Conservation (phyloP, 2,329 filamentous ascomycete species). For the Diaporthe sp. region DNA sequence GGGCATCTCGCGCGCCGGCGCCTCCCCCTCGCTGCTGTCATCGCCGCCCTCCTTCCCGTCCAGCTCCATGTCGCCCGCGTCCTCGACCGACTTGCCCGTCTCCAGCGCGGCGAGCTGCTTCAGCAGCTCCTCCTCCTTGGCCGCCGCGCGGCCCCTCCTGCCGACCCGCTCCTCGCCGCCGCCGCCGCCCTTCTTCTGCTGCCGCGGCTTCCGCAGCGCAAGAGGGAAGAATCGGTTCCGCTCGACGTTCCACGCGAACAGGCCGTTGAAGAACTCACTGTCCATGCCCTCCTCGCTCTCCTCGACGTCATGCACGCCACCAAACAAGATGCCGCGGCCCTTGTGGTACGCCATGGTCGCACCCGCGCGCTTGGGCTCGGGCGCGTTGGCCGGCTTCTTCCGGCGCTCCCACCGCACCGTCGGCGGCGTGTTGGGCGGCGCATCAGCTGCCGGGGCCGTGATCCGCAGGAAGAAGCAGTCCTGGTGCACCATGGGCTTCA, state of each 20-base stretch:
- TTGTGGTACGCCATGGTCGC: slow-evolving; percentile 96
- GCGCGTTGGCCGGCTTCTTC: slow-evolving; percentile 91
- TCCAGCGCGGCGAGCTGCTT: slow-evolving; percentile 89
- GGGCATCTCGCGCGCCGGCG: slow-evolving; percentile 71
- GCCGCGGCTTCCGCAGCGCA: slow-evolving; percentile 78
- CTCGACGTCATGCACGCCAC: slow-evolving; percentile 93
- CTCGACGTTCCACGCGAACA: slow-evolving; percentile 96
- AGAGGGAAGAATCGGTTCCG: slow-evolving; percentile 95
- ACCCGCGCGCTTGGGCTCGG: slow-evolving; percentile 85
- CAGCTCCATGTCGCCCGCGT: slow-evolving; percentile 62
- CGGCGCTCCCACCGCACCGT: slow-evolving; percentile 90
- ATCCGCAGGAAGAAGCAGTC: slow-evolving; percentile 95
- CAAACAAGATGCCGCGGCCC: slow-evolving; percentile 91
- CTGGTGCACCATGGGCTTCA: slow-evolving; percentile 91
- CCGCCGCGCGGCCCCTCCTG: slow-evolving; percentile 81
- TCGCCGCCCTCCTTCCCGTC: slow-evolving; percentile 62
- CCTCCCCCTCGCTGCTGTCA: slow-evolving; percentile 57
- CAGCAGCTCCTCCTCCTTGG: slow-evolving; percentile 91
- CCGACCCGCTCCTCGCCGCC: slow-evolving; percentile 65
- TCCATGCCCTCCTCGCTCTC: slow-evolving; percentile 95
- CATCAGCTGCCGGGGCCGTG: slow-evolving; percentile 76
- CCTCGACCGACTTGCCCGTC: slow-evolving; percentile 75
- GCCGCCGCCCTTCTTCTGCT: slow-evolving; percentile 64
- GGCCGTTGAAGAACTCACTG: slow-evolving; percentile 93
- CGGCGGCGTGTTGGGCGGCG: slow-evolving; percentile 74